A percentile compares a stretch with the other conserved stretches of the same genome.
Conservation (phyloP, 2,329 filamentous ascomycete species). For the Chaetomium sp. region DNA sequence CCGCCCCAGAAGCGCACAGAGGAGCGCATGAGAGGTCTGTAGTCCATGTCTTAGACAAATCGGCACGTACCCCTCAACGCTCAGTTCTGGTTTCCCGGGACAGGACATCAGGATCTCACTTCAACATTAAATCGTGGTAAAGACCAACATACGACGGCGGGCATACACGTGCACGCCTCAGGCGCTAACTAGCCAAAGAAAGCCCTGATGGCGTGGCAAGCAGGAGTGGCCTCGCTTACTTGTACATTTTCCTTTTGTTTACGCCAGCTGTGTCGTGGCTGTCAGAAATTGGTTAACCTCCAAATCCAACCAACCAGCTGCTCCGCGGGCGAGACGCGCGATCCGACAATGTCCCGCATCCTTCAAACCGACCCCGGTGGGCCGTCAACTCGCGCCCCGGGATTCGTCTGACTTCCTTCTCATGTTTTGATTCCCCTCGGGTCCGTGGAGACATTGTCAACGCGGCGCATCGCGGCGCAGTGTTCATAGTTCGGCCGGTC, state of each 20-base stretch:
- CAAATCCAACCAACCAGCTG: neutral
- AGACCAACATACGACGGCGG: too few relatives aligned
- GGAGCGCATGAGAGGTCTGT: too few relatives aligned
- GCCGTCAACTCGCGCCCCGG: too few relatives aligned
- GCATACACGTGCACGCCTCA: neutral
- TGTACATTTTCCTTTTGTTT: neutral
- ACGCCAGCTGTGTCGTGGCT: slow-evolving; percentile 16
- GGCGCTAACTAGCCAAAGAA: neutral
- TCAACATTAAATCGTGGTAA: too few relatives aligned
- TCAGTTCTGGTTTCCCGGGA: too few relatives aligned
- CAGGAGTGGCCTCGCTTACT: neutral
- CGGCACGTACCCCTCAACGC: too few relatives aligned
- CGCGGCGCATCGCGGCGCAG: neutral
- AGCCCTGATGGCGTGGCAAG: neutral
- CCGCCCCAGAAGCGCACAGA: too few relatives aligned
- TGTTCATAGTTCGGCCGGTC: neutral
- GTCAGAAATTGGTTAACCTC: slow-evolving; percentile 18
- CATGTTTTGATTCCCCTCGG: neutral
- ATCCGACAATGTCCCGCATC: neutral
- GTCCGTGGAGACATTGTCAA: neutral
- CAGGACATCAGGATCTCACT: too few relatives aligned
- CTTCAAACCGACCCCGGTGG: too few relatives aligned
- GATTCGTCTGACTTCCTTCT: neutral
- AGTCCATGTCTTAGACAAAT: too few relatives aligned
- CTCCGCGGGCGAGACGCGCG: neutral